Conservation (phyloP, 441 rosid species). For the Biscutella laevigata region DNA sequence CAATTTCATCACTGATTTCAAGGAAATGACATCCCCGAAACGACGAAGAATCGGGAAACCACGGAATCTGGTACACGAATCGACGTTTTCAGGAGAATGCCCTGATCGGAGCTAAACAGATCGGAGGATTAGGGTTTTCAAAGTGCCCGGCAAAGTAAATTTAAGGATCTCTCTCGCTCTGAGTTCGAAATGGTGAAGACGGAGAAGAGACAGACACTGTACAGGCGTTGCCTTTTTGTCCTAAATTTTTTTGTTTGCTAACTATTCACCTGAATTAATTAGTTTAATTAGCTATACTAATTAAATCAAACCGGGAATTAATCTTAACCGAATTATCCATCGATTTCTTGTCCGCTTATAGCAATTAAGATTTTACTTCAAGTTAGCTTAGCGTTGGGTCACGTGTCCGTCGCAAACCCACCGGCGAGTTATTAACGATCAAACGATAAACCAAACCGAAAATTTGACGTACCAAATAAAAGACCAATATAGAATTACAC, state of each 20-base stretch:
- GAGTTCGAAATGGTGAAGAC: constrained; percentile 24
- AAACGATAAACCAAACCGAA: constrained; percentile 1
- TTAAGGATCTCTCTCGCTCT: constrained; percentile 14
- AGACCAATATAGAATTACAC: no score
- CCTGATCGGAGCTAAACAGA: constrained; percentile 14
- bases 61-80: constrained; percentile 17
- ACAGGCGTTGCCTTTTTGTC: constrained; percentile 22
- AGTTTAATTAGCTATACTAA: not conserved
- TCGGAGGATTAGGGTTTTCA: constrained; percentile 25
- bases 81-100: no score
- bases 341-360: not conserved
- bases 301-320: constrained; percentile 7
- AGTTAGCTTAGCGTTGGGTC: no score
- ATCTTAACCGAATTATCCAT: not conserved
- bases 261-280: constrained; percentile 16
- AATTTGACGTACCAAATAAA: no score
- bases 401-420: constrained; percentile 20
- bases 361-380: not conserved
- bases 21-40: constrained; percentile 29
- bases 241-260: not conserved
- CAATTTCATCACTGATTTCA: constrained; percentile 34
- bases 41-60: constrained; percentile 16
- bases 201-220: constrained; percentile 13
- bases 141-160: not conserved
- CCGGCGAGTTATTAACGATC: constrained; percentile 21